These are phyloP conservation scores for Vitis rupestris DNA, from an alignment of 164 flowering plant genomes.

Conservation along the genomic window DNA sequence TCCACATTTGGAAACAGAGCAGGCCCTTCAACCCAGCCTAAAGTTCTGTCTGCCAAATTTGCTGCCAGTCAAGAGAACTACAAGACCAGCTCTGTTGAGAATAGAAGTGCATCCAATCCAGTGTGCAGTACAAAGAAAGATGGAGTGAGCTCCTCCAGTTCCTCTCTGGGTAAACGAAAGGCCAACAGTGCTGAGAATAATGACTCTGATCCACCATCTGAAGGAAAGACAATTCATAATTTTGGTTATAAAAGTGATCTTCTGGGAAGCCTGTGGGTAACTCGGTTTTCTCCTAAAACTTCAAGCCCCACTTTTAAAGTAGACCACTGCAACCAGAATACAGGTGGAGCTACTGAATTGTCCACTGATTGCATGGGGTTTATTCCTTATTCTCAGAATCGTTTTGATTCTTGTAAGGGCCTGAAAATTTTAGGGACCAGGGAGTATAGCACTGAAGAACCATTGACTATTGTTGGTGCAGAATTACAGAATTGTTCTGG, in stretches of 20 bases:
- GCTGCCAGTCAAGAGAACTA: constrained; percentile 16
- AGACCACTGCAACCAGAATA: constrained; percentile 15
- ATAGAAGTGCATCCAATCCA: constrained; percentile 21
- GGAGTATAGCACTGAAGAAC: constrained; percentile 22
- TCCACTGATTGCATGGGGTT: constrained; percentile 14
- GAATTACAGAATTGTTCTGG: constrained; percentile 17
- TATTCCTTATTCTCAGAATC: constrained; percentile 20
- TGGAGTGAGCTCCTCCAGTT: constrained; percentile 19
- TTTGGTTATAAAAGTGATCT: constrained; percentile 19
- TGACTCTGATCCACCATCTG: constrained; percentile 26
- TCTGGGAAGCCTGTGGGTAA: constrained; percentile 61
- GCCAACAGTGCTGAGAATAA: constrained; percentile 14
- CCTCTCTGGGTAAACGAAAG: constrained; percentile 30
- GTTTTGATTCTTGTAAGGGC: constrained; percentile 14
- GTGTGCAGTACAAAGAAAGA: constrained; percentile 15
- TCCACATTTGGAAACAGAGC: constrained; percentile 17
- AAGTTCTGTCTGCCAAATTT: constrained; percentile 13
- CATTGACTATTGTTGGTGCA: constrained; percentile 9
- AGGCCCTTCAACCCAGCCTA: constrained; percentile 15
- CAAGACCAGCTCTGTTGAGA: constrained; percentile 15
- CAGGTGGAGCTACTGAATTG: constrained; percentile 10
- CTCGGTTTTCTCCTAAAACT: constrained; percentile 51
- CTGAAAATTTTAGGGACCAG: constrained; percentile 16
- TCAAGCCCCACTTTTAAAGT: constrained; percentile 20
- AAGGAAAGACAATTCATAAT: constrained; percentile 21